Evolutionary conservation across 768 basidiomycete genomes (phyloP).

Genomic region (Myochromella boudieri): DNA sequence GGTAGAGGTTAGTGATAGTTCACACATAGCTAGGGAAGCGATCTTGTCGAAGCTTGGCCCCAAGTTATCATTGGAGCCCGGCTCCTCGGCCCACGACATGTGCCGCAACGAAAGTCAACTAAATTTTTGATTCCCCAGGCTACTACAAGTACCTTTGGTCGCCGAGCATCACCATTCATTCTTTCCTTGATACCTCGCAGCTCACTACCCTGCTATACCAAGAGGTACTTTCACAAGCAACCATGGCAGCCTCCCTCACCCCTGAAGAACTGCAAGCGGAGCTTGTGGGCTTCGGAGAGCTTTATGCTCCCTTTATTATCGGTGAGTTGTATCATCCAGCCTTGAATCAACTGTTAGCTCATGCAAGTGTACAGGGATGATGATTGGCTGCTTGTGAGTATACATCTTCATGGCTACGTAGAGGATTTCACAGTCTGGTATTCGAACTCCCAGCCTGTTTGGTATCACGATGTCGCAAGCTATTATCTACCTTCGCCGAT

Average conservation of each 20-base stretch:
- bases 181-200: not conserved
- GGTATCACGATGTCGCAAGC: conserved; percentile 11
- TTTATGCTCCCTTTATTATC: conserved; percentile 11
- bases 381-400: conserved; percentile 14
- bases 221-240: not conserved
- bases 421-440: not conserved
- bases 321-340: not conserved
- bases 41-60: no score
- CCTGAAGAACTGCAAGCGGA: no score
- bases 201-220: not conserved
- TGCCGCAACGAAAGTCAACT: no score
- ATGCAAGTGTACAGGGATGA: conserved; percentile 5
- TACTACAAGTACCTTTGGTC: no score
- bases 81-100: no score
- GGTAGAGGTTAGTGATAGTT: no score
- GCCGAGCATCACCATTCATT: no score
- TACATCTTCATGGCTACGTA: not conserved
- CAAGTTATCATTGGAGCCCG: no score
- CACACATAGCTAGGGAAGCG: no score
- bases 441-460: conserved; percentile 1
- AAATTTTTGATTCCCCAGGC: no score
- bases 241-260: not conserved
- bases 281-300: conserved; percentile 8
- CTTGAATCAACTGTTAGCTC: not conserved
- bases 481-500: conserved; percentile 10